These are phyloP conservation scores for Pestalotiopsis sp. DNA, from an alignment of 2,329 filamentous ascomycete species.

Conservation along the genomic window DNA sequence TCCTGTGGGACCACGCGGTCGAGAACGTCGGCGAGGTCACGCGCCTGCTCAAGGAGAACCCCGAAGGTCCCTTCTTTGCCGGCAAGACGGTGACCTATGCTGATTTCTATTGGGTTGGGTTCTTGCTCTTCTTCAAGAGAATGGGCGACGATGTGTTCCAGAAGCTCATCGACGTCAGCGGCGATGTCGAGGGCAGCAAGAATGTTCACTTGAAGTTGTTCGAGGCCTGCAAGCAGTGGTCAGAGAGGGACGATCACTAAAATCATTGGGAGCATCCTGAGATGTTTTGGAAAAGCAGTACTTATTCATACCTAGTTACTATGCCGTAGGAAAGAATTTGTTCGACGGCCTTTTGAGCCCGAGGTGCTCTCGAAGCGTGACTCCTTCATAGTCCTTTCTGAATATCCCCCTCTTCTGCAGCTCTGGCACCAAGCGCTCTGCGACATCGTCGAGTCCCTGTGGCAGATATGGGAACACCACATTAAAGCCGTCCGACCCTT, in stretches of 20 bases:
- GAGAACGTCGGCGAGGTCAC: constrained; percentile 39
- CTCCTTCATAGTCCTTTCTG: constrained; percentile 52
- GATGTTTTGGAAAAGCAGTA: not conserved
- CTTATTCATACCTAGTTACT: not conserved
- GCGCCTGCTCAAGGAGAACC: constrained; percentile 53
- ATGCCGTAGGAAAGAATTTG: constrained; percentile 30
- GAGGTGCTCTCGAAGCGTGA: constrained; percentile 55
- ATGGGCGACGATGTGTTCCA: constrained; percentile 37
- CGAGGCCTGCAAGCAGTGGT: constrained; percentile 42
- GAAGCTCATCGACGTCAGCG: constrained; percentile 36
- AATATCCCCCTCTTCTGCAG: constrained; percentile 53
- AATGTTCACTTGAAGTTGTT: constrained; percentile 39
- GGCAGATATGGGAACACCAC: constrained; percentile 51
- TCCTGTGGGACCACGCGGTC: constrained; percentile 44
- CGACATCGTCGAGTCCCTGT: constrained; percentile 51
- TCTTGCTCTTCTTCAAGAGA: constrained; percentile 36
- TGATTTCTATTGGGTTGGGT: constrained; percentile 58
- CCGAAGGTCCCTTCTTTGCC: constrained; percentile 61
- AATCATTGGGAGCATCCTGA: not conserved
- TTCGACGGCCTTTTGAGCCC: constrained; percentile 49
- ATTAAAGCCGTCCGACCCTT: constrained; percentile 53
- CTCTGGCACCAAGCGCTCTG: constrained; percentile 48
- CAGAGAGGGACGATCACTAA: constrained; percentile 39
- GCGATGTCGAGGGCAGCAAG: constrained; percentile 29
- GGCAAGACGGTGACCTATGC: constrained; percentile 58